Conservation (phyloP, 1,284 basidiomycete species). For the Cutaneotrichosporon cavernicola region DNA sequence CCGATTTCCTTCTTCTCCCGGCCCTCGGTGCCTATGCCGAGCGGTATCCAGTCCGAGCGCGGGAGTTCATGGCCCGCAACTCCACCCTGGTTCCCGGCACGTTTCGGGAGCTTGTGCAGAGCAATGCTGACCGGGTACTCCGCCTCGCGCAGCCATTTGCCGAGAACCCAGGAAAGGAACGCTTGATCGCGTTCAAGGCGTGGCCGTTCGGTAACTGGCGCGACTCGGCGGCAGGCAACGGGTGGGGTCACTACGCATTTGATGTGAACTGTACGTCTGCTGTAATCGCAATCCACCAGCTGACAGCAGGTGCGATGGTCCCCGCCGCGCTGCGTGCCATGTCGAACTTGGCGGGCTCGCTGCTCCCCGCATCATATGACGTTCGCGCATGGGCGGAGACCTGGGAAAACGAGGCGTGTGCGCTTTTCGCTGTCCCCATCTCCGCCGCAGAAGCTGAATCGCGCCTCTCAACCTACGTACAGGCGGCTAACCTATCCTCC, state of each 20-base stretch:
- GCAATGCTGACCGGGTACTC: slow-evolving; percentile 34
- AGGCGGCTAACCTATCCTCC: slow-evolving; percentile 50
- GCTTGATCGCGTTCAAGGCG: slow-evolving; percentile 50
- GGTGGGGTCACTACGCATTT: slow-evolving; percentile 57
- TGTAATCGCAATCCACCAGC: not conserved
- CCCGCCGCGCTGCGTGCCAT: slow-evolving; percentile 58
- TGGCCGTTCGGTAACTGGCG: slow-evolving; percentile 58
- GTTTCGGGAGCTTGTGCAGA: slow-evolving; percentile 47
- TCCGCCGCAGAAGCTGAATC: slow-evolving; percentile 40
- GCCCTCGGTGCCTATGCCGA: slow-evolving; percentile 54
- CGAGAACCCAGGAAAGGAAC: slow-evolving; percentile 40
- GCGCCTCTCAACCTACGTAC: slow-evolving; percentile 55
- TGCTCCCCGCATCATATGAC: slow-evolving; percentile 46
- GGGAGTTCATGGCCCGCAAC: slow-evolving; percentile 39
- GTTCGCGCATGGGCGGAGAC: slow-evolving; percentile 46
- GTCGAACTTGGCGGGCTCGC: slow-evolving; percentile 49
- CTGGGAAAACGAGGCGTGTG: slow-evolving; percentile 55
- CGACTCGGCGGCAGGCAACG: slow-evolving; percentile 57
- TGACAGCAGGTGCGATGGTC: slow-evolving; percentile 53
- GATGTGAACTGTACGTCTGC: slow-evolving; percentile 54
- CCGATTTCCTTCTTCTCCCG: slow-evolving; percentile 56
- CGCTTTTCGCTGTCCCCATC: slow-evolving; percentile 56
- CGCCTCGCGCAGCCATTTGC: slow-evolving; percentile 51
- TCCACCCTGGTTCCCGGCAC: slow-evolving; percentile 54
- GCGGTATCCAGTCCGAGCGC: slow-evolving; percentile 30